These are phyloP conservation scores for Lablab purpureus DNA, from an alignment of 306 rosid species.

Conservation along the genomic window DNA sequence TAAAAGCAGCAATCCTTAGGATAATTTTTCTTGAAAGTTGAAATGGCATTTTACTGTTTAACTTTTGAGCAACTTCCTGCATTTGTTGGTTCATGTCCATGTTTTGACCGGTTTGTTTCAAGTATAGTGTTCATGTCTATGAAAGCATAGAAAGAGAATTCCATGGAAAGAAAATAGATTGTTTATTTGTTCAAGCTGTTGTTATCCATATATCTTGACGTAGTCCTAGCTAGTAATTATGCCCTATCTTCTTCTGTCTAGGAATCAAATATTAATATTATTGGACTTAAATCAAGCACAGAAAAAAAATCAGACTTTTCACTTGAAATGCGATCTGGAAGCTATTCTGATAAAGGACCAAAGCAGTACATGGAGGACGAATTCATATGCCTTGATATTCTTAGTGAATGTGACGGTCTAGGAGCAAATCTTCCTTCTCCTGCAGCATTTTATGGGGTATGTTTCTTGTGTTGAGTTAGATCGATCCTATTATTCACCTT, in stretches of 20 bases:
- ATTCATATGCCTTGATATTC: conserved; percentile 57
- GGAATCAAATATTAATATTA: conserved; percentile 53
- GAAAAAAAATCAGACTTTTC: conserved; percentile 55
- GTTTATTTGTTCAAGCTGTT: conserved; percentile 11
- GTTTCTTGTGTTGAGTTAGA: conserved; percentile 39
- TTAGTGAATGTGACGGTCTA: conserved; percentile 43
- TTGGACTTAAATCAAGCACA: conserved; percentile 49
- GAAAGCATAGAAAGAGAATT: neutral
- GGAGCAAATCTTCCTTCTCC: conserved; percentile 49
- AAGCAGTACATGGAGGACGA: conserved; percentile 81
- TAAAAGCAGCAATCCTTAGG: neutral
- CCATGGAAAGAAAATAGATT: conserved; percentile 5
- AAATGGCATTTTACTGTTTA: conserved; percentile 1
- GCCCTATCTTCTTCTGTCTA: conserved; percentile 35
- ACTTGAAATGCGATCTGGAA: conserved; percentile 60
- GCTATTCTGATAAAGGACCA: conserved; percentile 71
- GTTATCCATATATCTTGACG: neutral
- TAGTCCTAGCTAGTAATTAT: conserved; percentile 20
- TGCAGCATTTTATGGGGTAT: conserved; percentile 78
- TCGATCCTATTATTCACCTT: neutral
- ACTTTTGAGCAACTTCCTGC: neutral
- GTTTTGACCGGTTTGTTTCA: conserved; percentile 27
- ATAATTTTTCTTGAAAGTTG: conserved; percentile 5
- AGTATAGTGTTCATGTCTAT: neutral
- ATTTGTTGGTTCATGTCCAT: conserved; percentile 6